Evolutionary conservation across 2,329 filamentous ascomycete genomes (phyloP).

Genomic region (Diplodia mutila): DNA sequence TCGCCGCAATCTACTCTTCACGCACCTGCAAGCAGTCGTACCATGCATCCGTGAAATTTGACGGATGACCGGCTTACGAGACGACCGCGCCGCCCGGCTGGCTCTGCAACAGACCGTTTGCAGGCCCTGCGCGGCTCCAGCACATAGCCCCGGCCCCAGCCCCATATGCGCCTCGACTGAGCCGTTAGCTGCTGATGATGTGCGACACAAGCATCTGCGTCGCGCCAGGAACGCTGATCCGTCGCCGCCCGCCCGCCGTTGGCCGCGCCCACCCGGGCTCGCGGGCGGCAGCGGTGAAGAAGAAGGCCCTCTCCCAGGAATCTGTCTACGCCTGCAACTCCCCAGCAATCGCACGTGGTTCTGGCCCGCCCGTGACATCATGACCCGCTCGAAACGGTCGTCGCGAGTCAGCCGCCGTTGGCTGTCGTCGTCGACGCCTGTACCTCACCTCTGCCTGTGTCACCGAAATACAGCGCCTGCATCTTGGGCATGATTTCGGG

Average conservation of each 20-base stretch:
- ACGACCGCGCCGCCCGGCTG: neutral
- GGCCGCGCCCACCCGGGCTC: neutral
- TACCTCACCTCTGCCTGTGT: slow-evolving; percentile 10
- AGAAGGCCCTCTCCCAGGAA: slow-evolving; percentile 20
- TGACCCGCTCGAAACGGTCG: slow-evolving; percentile 19
- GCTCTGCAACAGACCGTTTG: slow-evolving; percentile 11
- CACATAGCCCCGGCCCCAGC: neutral
- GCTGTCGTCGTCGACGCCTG: neutral
- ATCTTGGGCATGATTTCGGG: slow-evolving; percentile 10
- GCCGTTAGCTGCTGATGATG: slow-evolving; percentile 1
- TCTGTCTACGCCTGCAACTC: slow-evolving; percentile 5
- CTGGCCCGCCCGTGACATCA: slow-evolving; percentile 24
- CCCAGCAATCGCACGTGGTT: slow-evolving; percentile 19
- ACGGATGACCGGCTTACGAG: slow-evolving; percentile 20
- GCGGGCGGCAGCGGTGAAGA: slow-evolving; percentile 21
- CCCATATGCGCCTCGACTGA: neutral
- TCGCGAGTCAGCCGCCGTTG: neutral
- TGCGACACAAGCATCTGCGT: slow-evolving; percentile 17
- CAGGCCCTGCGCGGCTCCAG: slow-evolving; percentile 17
- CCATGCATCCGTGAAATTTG: slow-evolving; percentile 17
- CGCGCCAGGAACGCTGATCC: slow-evolving; percentile 14
- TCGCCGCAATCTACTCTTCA: slow-evolving; percentile 17
- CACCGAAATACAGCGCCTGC: neutral
- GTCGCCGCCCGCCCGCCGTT: neutral
- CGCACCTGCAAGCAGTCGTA: neutral